Base-by-base conservation (phyloP, 306 rosid species). In the Vigna trinervia region DNA sequence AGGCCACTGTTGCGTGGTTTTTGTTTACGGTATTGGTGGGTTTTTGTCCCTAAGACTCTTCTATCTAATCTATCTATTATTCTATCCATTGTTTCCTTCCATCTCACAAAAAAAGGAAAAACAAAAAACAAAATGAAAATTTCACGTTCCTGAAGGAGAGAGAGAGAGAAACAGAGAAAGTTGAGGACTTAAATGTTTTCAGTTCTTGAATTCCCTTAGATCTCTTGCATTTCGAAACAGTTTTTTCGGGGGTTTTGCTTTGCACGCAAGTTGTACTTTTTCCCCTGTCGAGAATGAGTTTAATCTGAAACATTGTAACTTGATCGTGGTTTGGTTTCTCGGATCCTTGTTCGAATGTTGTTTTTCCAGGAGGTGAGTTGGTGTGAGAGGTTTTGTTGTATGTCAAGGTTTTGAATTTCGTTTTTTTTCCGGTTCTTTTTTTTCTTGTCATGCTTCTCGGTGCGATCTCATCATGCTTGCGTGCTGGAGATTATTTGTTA, bases 1-100 rank as follows among this genome's bases (percentile, higher is more conserved):
- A 83, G 87, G 86, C 69, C 65, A 85, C 85, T 89, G 89, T 91
- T 86, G 86, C 86, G 72, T 87, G 83, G 80, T 81, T 82, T 86
- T 86, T 81, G 82, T 81, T 38, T 54, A 79, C 50, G 79, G 79
- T 78, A 57, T 78, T 78, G 82, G 75, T 82, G 86, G 83, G 88
- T 78, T 78, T 77, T 78, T 83, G 85, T 87, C 87, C 70, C 59
- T 59, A 45, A 71, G 73, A 68, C 77, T 50, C 78, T 48, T 20
- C 79, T 78, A 23, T 71, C 26, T 17, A 9, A 11, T 30, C 41
- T 59, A 28, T 60, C 83, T 58, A 47, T 69, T 67, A 57, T 73
- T 83, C 69, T 78, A 74, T 79, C 83, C 61, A 52, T 62, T 41
- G 30, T 60, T 73, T 73, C 46, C 10, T 69, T 53, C 34, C 56